Conservation (phyloP, 495 filamentous ascomycete species). For the Penicillium cataractarum region DNA sequence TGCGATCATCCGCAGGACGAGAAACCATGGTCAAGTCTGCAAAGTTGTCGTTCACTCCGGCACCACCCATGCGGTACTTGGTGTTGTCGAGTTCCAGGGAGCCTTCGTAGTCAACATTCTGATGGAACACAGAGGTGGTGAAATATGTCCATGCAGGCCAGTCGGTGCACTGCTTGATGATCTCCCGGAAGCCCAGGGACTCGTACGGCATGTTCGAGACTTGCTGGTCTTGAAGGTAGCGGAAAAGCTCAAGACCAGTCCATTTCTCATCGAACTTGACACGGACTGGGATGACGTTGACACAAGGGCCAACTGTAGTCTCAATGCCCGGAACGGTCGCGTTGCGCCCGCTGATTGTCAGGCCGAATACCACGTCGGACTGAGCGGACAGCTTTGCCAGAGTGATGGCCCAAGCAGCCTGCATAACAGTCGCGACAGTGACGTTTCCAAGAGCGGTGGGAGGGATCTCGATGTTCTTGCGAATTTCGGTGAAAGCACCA, state of each 20-base stretch:
- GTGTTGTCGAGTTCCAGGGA: conserved; percentile 49
- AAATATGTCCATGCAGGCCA: conserved; percentile 59
- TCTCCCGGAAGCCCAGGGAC: conserved; percentile 61
- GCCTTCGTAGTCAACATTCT: conserved; percentile 48
- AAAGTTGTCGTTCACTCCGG: conserved; percentile 54
- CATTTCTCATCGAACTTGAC: conserved; percentile 52
- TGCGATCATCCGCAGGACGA: conserved; percentile 42
- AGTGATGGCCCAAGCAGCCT: conserved; percentile 59
- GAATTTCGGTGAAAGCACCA: conserved; percentile 41
- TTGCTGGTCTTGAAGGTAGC: conserved; percentile 60
- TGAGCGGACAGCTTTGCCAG: conserved; percentile 53
- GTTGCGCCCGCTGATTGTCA: conserved; percentile 60
- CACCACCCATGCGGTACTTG: conserved; percentile 52
- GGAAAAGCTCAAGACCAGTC: conserved; percentile 56
- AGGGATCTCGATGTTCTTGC: conserved; percentile 44
- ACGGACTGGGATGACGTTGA: conserved; percentile 63
- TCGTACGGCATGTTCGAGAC: conserved; percentile 62
- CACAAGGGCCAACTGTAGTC: conserved; percentile 58
- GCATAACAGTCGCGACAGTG: conserved; percentile 58
- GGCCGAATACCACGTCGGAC: conserved; percentile 59
- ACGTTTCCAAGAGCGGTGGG: conserved; percentile 50
- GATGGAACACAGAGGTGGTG: conserved; percentile 52
- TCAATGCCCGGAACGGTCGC: conserved; percentile 56
- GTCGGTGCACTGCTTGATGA: conserved; percentile 59
- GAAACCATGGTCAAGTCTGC: conserved; percentile 55